Percentiles rank a stretch among this genome's conserved stretches.
phyloP scores from a whole-genome alignment of 2,329 filamentous ascomycete species.

The Sporothrix schenckii region DNA sequence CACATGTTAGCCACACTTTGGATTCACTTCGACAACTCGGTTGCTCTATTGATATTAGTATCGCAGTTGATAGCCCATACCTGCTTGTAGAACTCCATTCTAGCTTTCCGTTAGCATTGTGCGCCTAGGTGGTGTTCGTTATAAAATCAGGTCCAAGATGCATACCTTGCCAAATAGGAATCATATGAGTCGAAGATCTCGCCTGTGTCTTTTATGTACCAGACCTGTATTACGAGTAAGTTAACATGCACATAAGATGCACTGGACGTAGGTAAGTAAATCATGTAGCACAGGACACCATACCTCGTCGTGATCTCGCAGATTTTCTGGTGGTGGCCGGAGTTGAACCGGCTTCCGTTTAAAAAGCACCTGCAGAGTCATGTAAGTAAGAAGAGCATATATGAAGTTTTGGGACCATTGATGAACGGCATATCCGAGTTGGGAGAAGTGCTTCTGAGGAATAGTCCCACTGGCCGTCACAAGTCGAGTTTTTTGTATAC shows the following conservation, averaged over 20 bases:
- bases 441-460: neutral
- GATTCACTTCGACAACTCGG: neutral
- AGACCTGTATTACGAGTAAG: slow-evolving; percentile 64
- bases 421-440: neutral
- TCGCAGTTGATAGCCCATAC: slow-evolving; percentile 50
- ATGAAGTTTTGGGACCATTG: neutral
- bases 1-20: slow-evolving; percentile 32
- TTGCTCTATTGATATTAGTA: neutral
- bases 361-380: slow-evolving; percentile 74
- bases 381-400: neutral
- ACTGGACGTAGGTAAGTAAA: slow-evolving; percentile 25
- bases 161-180: slow-evolving; percentile 79
- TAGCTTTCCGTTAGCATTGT: slow-evolving; percentile 49
- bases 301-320: slow-evolving; percentile 85
- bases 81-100: slow-evolving; percentile 93
- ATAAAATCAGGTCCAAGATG: neutral
- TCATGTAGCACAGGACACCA: no score
- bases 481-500: no score
- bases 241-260: neutral
- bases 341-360: slow-evolving; percentile 94
- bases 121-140: neutral
- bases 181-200: slow-evolving; percentile 91
- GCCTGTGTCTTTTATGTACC: slow-evolving; percentile 85
- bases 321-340: slow-evolving; percentile 64
- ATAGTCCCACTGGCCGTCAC: neutral